Base-by-base conservation (phyloP, 495 filamentous ascomycete genomes). In the Pseudevernia furfuracea region DNA sequence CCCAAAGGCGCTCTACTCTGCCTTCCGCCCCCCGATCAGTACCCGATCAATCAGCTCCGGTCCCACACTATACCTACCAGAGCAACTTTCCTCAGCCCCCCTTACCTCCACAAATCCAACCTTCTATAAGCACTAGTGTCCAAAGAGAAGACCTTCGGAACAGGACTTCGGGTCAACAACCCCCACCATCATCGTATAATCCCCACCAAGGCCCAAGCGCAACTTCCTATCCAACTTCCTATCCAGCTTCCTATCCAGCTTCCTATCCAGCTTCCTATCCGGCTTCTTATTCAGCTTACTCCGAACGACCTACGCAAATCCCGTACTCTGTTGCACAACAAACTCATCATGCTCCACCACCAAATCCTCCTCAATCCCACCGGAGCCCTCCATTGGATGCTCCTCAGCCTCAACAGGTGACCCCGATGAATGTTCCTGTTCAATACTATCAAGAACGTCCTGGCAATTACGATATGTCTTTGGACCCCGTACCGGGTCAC, bases 391-490 rank as follows among this genome's bases (percentile, higher is more conserved):
- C 52, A 34, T 38, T 38, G 19, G 38, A 41, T 38, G 10, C 32
- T 53, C 59, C 39, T 58, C 59, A 32, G 19, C n/a, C 56, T 46
- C 59, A 62, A 25, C 62, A 59, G 30, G 32, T 43, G 38, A 28
- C 57, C 38, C 61, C 48, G 48, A 53, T 41, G 48, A 62, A 44
- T 32, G 9, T 43, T 55, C 43, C 49, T 21, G 28, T 46, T 37
- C 65, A 60, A 36, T 61, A 68, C 25, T 65, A 63, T 32, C 66
- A 60, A 21, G 59, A 49, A 14, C 61, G 62, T 28, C 15, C 56
- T 6, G 41, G 39, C 36, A 23, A 36, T 12, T 66, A 66, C 23
- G 44, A 66, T n/a, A 48, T 57, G 30, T 11, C 61, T 34, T 37
- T 39, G 8, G 46, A n/a, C 39, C 15, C 46, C 15, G 14, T 25